Evolutionary conservation across 202 grass and related monocot species (phyloP).

Genomic region (Panicum virgatum): DNA sequence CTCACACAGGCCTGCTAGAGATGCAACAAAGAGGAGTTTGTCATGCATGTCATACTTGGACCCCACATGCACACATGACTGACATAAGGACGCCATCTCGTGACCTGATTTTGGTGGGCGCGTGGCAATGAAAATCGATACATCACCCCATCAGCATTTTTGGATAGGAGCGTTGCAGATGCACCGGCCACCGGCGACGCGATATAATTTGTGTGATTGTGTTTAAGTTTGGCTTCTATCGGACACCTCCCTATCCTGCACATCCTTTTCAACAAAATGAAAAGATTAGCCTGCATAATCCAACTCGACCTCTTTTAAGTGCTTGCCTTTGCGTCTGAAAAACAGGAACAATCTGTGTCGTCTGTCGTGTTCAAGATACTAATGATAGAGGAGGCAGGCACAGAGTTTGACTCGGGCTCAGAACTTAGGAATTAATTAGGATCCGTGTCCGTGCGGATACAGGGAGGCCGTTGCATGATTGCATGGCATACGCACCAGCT

Average conservation of each 20-base stretch:
- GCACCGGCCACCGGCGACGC: slow-evolving; percentile 3
- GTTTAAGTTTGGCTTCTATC: not conserved
- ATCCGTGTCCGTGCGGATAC: not conserved
- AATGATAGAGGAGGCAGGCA: not conserved
- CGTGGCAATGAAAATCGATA: slow-evolving; percentile 16
- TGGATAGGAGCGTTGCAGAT: slow-evolving; percentile 9
- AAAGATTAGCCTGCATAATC: not conserved
- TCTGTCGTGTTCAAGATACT: slow-evolving; percentile 20
- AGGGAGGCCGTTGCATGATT: not conserved
- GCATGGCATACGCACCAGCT: not conserved
- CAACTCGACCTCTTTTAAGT: not conserved
- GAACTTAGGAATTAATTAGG: not conserved
- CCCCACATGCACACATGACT: not conserved
- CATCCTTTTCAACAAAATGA: not conserved
- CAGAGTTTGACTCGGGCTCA: not conserved
- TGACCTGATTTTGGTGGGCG: slow-evolving; percentile 24
- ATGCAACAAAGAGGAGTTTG: slow-evolving; percentile 19
- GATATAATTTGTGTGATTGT: slow-evolving; percentile 39
- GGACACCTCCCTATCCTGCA: slow-evolving; percentile 11
- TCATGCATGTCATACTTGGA: slow-evolving; percentile 14
- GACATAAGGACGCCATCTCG: slow-evolving; percentile 29
- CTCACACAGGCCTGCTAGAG: not conserved
- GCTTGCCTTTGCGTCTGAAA: slow-evolving; percentile 28
- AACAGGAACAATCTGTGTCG: not conserved
- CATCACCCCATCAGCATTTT: slow-evolving; percentile 32